Evolutionary conservation across 2,329 filamentous ascomycete species (phyloP).

Genomic region (Stachybotrys chartarum): DNA sequence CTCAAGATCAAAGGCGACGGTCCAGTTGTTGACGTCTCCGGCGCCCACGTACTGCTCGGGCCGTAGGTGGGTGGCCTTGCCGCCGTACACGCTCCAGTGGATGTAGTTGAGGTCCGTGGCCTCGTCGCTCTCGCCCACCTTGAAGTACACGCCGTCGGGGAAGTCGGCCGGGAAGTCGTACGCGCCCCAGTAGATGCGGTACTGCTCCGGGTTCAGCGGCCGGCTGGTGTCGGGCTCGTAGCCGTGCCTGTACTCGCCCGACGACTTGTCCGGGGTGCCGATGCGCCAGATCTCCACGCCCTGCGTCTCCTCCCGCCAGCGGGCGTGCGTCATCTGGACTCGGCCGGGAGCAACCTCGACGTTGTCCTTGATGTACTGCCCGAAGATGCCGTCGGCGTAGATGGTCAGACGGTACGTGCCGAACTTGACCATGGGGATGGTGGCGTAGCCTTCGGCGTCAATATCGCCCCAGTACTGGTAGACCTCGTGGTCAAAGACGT

Average conservation of each 20-base stretch:
- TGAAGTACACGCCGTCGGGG: slow-evolving; percentile 49
- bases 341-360: slow-evolving; percentile 31
- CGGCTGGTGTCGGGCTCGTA: slow-evolving; percentile 39
- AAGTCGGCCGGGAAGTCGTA: slow-evolving; percentile 56
- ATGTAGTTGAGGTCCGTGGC: slow-evolving; percentile 53
- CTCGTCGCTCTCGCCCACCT: slow-evolving; percentile 44
- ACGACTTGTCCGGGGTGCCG: slow-evolving; percentile 54
- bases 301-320: slow-evolving; percentile 47
- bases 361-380: slow-evolving; percentile 48
- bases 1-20: slow-evolving; percentile 42
- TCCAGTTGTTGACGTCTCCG: slow-evolving; percentile 51
- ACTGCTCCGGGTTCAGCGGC: slow-evolving; percentile 46
- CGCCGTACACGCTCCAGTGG: slow-evolving; percentile 59
- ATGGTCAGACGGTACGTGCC: slow-evolving; percentile 56
- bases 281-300: slow-evolving; percentile 56
- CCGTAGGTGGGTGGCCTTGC: slow-evolving; percentile 40
- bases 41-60: slow-evolving; percentile 34
- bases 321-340: slow-evolving; percentile 26
- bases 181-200: slow-evolving; percentile 53
- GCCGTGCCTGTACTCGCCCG: slow-evolving; percentile 54
- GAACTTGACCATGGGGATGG: slow-evolving; percentile 46
- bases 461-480: slow-evolving; percentile 58
- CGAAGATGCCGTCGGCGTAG: slow-evolving; percentile 56
- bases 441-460: slow-evolving; percentile 35
- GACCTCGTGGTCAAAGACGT: slow-evolving; percentile 43